Base-by-base conservation (phyloP, 2,329 filamentous ascomycete genomes). In the Beauveria australis region DNA sequence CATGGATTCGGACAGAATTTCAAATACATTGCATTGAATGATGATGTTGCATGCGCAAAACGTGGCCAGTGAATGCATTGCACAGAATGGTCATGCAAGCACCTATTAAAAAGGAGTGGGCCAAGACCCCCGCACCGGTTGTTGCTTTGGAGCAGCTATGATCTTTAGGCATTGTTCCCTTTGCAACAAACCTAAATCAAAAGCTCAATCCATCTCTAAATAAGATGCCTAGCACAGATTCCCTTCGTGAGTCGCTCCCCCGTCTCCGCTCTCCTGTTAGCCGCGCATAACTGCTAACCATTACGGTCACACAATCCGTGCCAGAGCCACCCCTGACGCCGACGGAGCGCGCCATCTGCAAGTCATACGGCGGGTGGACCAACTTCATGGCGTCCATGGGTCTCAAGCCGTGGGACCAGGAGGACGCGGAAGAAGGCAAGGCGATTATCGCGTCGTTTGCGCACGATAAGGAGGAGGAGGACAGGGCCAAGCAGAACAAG, bases 361-460 rank as follows among this genome's bases (percentile, higher is more conserved):
- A 63, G 55, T 43, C 55, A 6, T 63, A 63, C 33, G 60, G 60
- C 37, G 60, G 62, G 5, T 63, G 62, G 62, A 56, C 60, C 10
- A 41, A 52, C 28, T 63, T 63, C 30, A 58, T 62, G 60, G 5
- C 19, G 3, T 37, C 46, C 16, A 59, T 59, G 43, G 51, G 53
- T 0, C 60, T 63, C 19, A 63, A 60, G 48, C 60, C 62, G 8
- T 55, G 43, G 26, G 41, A 63, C 14, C 9, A 24, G 4, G 52
- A 60, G 10, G 62, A 62, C 52, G 41, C 44, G 22, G 55, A 61
- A 3, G 51, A 62, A 22, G 62, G 44, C n/a, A 59, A 63, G 46
- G 18, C 24, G 5, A 63, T 62, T 24, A 51, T 60, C n/a, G 46
- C 18, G 14, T 30, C 41, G 3, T 51, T 62, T 33, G 61, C 57